Conservation (phyloP, 306 rosid species). For the Calophaca sinica region DNA sequence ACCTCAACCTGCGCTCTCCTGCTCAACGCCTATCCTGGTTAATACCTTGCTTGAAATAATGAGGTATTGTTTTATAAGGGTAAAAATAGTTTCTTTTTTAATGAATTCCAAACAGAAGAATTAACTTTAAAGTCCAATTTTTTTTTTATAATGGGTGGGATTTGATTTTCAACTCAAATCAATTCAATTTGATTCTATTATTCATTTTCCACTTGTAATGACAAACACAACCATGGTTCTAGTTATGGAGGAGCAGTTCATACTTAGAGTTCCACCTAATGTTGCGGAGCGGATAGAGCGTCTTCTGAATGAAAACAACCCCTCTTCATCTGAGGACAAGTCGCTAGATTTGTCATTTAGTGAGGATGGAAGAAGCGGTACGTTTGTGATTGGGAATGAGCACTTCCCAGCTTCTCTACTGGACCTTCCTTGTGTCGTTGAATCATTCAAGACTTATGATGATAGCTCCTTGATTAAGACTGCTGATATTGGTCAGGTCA, state of each 20-base stretch:
- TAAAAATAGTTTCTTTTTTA: no score
- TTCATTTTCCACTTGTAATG: neutral
- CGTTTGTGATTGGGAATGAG: conserved; percentile 57
- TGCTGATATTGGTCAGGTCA: conserved; percentile 60
- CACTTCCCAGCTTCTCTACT: conserved; percentile 80
- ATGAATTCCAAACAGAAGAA: neutral
- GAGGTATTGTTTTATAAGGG: no score
- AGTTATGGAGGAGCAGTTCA: conserved; percentile 57
- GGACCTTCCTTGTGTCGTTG: conserved; percentile 83
- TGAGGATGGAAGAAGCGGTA: conserved; percentile 53
- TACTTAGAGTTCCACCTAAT: conserved; percentile 50
- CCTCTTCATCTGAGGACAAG: conserved; percentile 52
- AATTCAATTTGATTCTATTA: conserved; percentile 9
- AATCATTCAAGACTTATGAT: conserved; percentile 85
- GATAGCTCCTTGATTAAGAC: conserved; percentile 80
- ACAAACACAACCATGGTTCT: neutral
- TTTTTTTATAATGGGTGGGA: neutral
- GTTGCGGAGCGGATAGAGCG: conserved; percentile 52
- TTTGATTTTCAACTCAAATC: neutral
- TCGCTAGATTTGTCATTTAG: conserved; percentile 50
- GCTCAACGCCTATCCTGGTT: no score
- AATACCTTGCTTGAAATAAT: no score
- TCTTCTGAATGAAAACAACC: conserved; percentile 45
- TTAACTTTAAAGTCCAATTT: neutral
- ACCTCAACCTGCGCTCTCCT: no score